Evolutionary conservation across 495 filamentous ascomycete genomes (phyloP).

Genomic region (Cudoniella acicularis): DNA sequence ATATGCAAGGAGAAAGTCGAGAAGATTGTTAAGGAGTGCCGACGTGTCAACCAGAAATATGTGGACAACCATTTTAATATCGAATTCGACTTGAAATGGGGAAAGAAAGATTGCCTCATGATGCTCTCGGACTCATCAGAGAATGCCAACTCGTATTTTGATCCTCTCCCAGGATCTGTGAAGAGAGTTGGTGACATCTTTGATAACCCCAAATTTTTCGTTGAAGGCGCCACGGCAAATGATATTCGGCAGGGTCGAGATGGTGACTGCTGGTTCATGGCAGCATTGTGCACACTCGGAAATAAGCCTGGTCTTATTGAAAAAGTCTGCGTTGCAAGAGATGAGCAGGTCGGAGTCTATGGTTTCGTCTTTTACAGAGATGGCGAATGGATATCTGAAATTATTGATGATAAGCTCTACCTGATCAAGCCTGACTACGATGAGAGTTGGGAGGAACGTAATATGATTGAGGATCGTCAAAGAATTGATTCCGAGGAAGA

Average conservation of each 20-base stretch:
- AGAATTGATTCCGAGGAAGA: constrained; percentile 71
- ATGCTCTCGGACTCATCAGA: constrained; percentile 18
- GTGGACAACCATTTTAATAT: constrained; percentile 87
- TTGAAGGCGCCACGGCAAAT: constrained; percentile 77
- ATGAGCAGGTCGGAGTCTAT: constrained; percentile 84
- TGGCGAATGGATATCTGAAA: constrained; percentile 86
- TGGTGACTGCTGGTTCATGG: constrained; percentile 92
- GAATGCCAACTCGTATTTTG: constrained; percentile 11
- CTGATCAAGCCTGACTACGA: constrained; percentile 80
- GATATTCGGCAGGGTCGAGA: constrained; percentile 76
- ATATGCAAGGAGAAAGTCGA: constrained; percentile 71
- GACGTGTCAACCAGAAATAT: constrained; percentile 84
- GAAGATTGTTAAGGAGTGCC: constrained; percentile 79
- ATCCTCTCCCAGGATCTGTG: constrained; percentile 48
- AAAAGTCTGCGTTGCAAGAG: constrained; percentile 73
- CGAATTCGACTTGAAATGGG: constrained; percentile 69
- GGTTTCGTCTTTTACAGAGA: constrained; percentile 93
- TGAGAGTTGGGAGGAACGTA: constrained; percentile 59
- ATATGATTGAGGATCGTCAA: constrained; percentile 67
- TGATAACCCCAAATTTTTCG: constrained; percentile 78
- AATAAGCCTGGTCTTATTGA: constrained; percentile 79
- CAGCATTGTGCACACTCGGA: constrained; percentile 77
- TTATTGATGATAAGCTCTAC: constrained; percentile 78
- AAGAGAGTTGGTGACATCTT: constrained; percentile 80
- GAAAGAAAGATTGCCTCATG: constrained; percentile 45